phyloP scores from a whole-genome alignment of 768 basidiomycete species.

The Phanerochaete carnosa region DNA sequence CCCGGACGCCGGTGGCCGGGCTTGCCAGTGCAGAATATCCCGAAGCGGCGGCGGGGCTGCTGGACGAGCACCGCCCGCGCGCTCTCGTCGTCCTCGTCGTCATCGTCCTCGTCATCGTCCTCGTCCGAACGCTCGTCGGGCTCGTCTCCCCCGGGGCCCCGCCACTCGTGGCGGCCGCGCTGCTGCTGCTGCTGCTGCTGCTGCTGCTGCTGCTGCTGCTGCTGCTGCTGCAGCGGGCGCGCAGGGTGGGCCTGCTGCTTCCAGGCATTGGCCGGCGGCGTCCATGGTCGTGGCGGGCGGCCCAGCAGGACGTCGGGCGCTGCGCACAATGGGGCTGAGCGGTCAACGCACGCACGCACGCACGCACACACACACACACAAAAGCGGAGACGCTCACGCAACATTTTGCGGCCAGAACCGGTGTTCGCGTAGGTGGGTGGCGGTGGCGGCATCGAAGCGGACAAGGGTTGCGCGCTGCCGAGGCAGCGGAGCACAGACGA shows the following conservation, averaged over 20 bases:
- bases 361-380: background rate
- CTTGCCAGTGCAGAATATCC: slow-evolving; percentile 37
- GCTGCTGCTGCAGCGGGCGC: no score
- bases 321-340: background rate
- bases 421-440: background rate
- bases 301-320: slow-evolving; percentile 7
- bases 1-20: slow-evolving; percentile 2
- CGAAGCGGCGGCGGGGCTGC: slow-evolving; percentile 24
- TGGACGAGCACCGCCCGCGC: slow-evolving; percentile 14
- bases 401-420: slow-evolving; percentile 1
- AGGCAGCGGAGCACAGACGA: slow-evolving; percentile 27
- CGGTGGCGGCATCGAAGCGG: background rate
- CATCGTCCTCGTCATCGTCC: background rate
- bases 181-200: no score
- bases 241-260: background rate
- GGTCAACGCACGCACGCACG: background rate
- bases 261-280: background rate
- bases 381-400: slow-evolving; percentile 1
- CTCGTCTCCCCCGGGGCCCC: background rate
- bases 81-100: slow-evolving; percentile 11
- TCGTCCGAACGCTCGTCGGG: background rate
- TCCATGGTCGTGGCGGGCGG: background rate
- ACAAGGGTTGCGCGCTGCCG: slow-evolving; percentile 10
- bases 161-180: slow-evolving; percentile 2
- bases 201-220: no score